Percentiles rank a stretch among this genome's conserved stretches.
phyloP scores from a whole-genome alignment of 345 rosid species.

The Alliaria petiolata region DNA sequence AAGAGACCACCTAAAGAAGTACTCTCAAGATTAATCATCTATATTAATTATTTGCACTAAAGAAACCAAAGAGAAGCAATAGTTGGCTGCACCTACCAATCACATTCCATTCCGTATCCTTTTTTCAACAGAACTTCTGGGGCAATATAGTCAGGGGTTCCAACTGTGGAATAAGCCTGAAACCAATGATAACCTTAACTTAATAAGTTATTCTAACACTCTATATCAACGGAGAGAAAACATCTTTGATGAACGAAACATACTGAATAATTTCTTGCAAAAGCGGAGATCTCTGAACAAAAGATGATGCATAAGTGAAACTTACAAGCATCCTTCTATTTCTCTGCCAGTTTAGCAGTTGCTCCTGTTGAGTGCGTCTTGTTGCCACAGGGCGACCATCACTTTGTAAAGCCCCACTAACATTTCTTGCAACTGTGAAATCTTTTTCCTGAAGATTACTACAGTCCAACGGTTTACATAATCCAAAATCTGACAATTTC shows the following conservation, averaged over 20 bases:
- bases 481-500: conserved; percentile 96
- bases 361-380: conserved; percentile 90
- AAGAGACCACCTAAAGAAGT: conserved; percentile 87
- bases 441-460: conserved; percentile 92
- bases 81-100: conserved; percentile 64
- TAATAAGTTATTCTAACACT: conserved; percentile 25
- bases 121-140: conserved; percentile 96
- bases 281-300: not conserved
- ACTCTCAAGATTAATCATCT: conserved; percentile 21
- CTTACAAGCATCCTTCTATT: conserved; percentile 95
- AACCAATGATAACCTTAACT: conserved; percentile 16
- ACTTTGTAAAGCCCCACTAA: conserved; percentile 68
- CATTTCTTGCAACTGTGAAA: conserved; percentile 55
- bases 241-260: not conserved
- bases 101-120: conserved; percentile 99
- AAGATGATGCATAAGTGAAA: conserved; percentile 15
- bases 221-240: conserved; percentile 4
- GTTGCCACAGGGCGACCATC: conserved; percentile 81
- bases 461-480: conserved; percentile 97
- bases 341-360: conserved; percentile 91
- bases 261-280: not conserved
- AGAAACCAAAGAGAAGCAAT: not conserved
- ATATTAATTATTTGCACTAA: conserved; percentile 11
- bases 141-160: conserved; percentile 97
- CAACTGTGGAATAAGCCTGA: conserved; percentile 99